Conservation (phyloP, 2,329 filamentous ascomycete genomes). For the Mycosphaerella sp. region DNA sequence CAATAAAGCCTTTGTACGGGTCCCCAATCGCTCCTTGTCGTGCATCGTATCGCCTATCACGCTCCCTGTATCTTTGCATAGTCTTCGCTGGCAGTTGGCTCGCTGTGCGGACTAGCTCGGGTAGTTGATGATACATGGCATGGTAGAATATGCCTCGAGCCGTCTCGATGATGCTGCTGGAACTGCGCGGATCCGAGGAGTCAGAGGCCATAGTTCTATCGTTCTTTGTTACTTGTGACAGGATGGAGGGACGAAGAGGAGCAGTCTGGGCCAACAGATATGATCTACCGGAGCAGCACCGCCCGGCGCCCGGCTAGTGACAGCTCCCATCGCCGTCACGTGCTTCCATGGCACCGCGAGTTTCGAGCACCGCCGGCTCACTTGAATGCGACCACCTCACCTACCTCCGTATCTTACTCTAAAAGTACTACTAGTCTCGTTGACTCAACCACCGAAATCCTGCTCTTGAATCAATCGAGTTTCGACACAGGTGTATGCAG, state of each 20-base stretch:
- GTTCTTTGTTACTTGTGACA: too few relatives aligned
- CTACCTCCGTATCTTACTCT: too few relatives aligned
- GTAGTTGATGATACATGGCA: slow-evolving; percentile 15
- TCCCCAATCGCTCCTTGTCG: slow-evolving; percentile 20
- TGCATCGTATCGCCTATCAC: slow-evolving; percentile 19
- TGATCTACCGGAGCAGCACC: background rate
- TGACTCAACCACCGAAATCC: too few relatives aligned
- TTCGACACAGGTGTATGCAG: background rate
- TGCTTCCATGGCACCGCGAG: too few relatives aligned
- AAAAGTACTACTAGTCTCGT: too few relatives aligned
- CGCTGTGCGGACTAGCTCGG: slow-evolving; percentile 10
- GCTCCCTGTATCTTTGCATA: slow-evolving; percentile 14
- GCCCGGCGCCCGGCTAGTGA: background rate
- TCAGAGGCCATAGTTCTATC: slow-evolving; percentile 5
- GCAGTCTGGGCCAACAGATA: background rate
- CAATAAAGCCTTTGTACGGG: slow-evolving; percentile 18
- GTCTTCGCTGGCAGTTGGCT: slow-evolving; percentile 16
- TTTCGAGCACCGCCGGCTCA: too few relatives aligned
- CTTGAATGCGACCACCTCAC: too few relatives aligned
- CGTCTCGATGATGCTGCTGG: slow-evolving; percentile 13
- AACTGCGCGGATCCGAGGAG: slow-evolving; percentile 15
- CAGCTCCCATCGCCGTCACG: background rate
- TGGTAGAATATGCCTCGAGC: slow-evolving; percentile 10
- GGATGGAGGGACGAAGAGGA: too few relatives aligned
- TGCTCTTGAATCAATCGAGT: background rate